Evolutionary conservation across 2,329 filamentous ascomycete genomes (phyloP).

Genomic region (Waltergamsia citrina): DNA sequence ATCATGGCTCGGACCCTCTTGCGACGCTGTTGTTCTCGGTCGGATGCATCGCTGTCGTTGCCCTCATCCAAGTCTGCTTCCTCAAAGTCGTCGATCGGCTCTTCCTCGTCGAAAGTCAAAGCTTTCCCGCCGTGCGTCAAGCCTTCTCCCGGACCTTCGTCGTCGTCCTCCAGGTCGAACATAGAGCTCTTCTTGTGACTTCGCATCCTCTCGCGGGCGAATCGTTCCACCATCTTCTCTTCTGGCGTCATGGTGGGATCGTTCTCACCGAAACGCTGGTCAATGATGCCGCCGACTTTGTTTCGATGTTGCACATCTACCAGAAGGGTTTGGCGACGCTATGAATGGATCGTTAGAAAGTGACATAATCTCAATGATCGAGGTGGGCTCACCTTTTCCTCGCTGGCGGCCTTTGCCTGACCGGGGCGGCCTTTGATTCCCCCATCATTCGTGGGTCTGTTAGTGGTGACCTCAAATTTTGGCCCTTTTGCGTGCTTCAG

Average conservation of each 20-base stretch:
- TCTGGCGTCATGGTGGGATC: conserved; percentile 91
- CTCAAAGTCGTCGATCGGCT: conserved; percentile 63
- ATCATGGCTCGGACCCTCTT: conserved; percentile 44
- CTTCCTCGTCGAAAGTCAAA: conserved; percentile 50
- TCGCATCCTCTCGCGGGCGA: conserved; percentile 77
- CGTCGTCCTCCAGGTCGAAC: conserved; percentile 83
- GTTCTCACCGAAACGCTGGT: conserved; percentile 91
- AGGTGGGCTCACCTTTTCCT: conserved; percentile 58
- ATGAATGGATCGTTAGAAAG: conserved; percentile 4
- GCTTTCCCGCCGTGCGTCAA: conserved; percentile 81
- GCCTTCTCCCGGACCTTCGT: conserved; percentile 49
- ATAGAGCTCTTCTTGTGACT: conserved; percentile 67
- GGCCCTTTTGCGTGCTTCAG: conserved; percentile 70
- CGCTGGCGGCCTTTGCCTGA: conserved; percentile 74
- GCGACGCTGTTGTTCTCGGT: conserved; percentile 41
- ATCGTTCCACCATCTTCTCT: conserved; percentile 84
- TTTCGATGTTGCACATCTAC: conserved; percentile 82
- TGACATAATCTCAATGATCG: not conserved
- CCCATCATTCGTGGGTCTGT: conserved; percentile 41
- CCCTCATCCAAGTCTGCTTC: conserved; percentile 60
- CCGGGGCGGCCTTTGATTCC: conserved; percentile 67
- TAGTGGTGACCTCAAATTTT: conserved; percentile 78
- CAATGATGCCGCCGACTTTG: conserved; percentile 85
- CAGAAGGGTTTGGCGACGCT: conserved; percentile 75
- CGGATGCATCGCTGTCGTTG: conserved; percentile 47